Evolutionary conservation across 495 filamentous ascomycete genomes (phyloP).

Genomic region (Cercophora samala): DNA sequence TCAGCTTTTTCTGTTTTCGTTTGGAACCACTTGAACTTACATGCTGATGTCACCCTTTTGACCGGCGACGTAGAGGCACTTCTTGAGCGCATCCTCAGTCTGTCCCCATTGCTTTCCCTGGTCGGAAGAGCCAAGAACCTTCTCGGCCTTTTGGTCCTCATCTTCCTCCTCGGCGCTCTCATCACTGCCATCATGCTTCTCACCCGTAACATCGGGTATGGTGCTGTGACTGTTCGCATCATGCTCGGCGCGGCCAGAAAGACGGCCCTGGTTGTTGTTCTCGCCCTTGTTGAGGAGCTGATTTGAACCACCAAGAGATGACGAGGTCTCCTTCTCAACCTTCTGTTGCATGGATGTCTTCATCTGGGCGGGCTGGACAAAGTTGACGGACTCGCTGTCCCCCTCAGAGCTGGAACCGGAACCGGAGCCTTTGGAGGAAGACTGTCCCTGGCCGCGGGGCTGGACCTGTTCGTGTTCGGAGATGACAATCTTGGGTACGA

Average conservation of each 20-base stretch:
- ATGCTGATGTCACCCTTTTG: not conserved
- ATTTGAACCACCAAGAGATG: not conserved
- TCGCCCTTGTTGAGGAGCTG: not conserved
- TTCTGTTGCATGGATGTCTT: not conserved
- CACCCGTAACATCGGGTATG: not conserved
- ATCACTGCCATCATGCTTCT: not conserved
- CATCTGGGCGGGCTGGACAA: not conserved
- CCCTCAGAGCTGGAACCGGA: not conserved
- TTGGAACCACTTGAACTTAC: not conserved
- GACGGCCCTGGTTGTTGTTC: not conserved
- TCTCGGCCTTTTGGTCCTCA: not conserved
- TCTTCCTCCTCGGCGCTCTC: not conserved
- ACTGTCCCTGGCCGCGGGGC: conserved; percentile 1
- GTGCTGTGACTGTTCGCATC: not conserved
- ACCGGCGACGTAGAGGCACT: not conserved
- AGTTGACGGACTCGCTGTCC: not conserved
- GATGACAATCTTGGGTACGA: conserved; percentile 6
- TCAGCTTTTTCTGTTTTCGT: not conserved
- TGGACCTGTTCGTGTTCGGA: not conserved
- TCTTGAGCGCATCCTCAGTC: not conserved
- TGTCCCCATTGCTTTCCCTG: not conserved
- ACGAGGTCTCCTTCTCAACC: not conserved
- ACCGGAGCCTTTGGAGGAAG: not conserved
- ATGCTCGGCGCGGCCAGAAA: not conserved
- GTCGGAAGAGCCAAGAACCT: not conserved